Conservation (phyloP, 2,329 filamentous ascomycete genomes). For the Fusarium sp. region DNA sequence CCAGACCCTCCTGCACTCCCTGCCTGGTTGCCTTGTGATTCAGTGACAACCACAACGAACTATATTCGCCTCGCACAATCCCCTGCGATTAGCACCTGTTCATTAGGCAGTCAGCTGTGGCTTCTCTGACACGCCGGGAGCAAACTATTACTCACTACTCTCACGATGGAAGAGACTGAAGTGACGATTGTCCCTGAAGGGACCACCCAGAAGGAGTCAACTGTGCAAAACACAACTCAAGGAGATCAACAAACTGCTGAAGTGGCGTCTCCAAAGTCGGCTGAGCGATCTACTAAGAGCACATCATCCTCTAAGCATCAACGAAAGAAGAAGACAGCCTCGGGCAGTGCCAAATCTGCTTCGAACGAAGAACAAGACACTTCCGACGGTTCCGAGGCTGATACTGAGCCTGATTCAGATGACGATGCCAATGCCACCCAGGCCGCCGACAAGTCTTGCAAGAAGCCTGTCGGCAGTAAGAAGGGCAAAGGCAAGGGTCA, state of each 20-base stretch:
- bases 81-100: neutral
- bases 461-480: slow-evolving; percentile 20
- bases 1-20: neutral
- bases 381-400: slow-evolving; percentile 19
- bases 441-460: slow-evolving; percentile 10
- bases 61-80: neutral
- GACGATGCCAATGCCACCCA: slow-evolving; percentile 19
- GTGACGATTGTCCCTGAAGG: slow-evolving; percentile 29
- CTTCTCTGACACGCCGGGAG: neutral
- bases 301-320: slow-evolving; percentile 20
- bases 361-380: slow-evolving; percentile 17
- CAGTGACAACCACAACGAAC: neutral
- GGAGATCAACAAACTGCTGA: slow-evolving; percentile 12
- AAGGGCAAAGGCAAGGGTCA: slow-evolving; percentile 24
- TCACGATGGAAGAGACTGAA: slow-evolving; percentile 36
- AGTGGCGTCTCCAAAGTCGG: slow-evolving; percentile 13
- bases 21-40: neutral
- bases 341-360: slow-evolving; percentile 2
- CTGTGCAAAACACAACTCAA: slow-evolving; percentile 19
- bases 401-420: slow-evolving; percentile 31
- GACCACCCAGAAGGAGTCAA: slow-evolving; percentile 27
- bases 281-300: slow-evolving; percentile 18
- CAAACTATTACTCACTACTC: neutral
- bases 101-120: neutral
- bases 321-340: slow-evolving; percentile 25